These are phyloP conservation scores for Pythium biforme DNA, from an alignment of 352 stramenopile species.

Conservation along the genomic window DNA sequence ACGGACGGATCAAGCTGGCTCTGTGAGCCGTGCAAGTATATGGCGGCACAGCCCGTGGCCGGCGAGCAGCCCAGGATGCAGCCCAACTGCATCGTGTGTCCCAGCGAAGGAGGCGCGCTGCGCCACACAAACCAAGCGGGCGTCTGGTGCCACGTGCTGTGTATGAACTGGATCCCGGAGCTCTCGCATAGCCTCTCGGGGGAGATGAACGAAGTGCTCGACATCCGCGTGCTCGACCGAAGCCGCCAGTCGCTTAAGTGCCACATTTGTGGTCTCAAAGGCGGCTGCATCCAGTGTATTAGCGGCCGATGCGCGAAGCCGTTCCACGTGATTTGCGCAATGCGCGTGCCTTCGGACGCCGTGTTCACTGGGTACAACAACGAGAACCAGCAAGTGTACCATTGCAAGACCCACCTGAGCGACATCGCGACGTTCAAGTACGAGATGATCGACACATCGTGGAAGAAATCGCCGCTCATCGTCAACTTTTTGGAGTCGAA, in stretches of 20 bases:
- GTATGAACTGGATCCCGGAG: conserved; percentile 86
- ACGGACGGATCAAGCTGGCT: conserved; percentile 46
- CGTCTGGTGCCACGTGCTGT: conserved; percentile 84
- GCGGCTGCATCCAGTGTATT: conserved; percentile 87
- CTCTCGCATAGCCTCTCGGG: conserved; percentile 68
- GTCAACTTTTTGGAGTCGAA: conserved; percentile 29
- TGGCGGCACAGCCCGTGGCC: conserved; percentile 11
- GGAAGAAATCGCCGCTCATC: conserved; percentile 34
- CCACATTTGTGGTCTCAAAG: conserved; percentile 74
- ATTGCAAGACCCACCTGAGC: conserved; percentile 73
- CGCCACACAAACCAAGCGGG: conserved; percentile 54
- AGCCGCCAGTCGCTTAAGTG: conserved; percentile 77
- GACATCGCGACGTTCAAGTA: conserved; percentile 60
- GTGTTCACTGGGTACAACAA: conserved; percentile 85
- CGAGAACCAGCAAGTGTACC: conserved; percentile 78
- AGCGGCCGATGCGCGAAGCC: conserved; percentile 76
- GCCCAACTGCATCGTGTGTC: conserved; percentile 73
- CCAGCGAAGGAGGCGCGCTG: conserved; percentile 65
- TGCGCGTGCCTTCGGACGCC: conserved; percentile 60
- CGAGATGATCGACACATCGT: conserved; percentile 71
- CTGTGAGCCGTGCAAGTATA: conserved; percentile 63
- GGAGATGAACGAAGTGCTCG: conserved; percentile 55
- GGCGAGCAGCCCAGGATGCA: conserved; percentile 15
- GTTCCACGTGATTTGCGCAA: conserved; percentile 84
- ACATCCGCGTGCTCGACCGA: conserved; percentile 62